Evolutionary conservation across 148 eudicot genomes (phyloP), one percentile per base, ranked within the genome.

Genomic region (Nepenthes mirabilis): DNA sequence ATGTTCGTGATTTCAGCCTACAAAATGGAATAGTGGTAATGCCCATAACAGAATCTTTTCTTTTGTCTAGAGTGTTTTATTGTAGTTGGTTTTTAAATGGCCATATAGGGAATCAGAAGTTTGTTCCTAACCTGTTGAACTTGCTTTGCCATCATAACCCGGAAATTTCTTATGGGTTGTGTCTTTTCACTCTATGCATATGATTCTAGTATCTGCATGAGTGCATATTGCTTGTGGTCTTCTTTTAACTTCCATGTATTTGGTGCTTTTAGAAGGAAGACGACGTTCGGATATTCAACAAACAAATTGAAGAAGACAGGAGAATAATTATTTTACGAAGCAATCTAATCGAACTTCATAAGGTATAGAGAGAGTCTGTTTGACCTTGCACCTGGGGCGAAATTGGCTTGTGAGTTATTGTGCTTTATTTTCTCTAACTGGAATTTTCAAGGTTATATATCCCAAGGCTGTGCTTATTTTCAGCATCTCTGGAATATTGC

Each of bases 291-390:
- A 82, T 78, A 76, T 89, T 93, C 70, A 89, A 82, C 68, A 88
- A 93, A 66, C 99, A 93, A 71, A 77, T 93, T 68, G 97, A 93
- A 69, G 99, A 89, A 63, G 99, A 93, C 71, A 79, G 84, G 66
- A 87, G 83, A 81, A 89, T 93, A 61, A 80, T 86, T 33, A 82
- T 93, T 59, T 80, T 95, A 34, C 79, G 99, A 53, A 89, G 91
- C 74, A 93, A 93, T 75, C 63, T 93, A 58, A 82, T 72, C 70
- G 97, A 93, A 70, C 74, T 93, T 63, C 89, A 84, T 45, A 89
- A 93, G 97, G 99, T 89, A 77, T 63, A 7, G 23, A 40, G 37
- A 54, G 14, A 23, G 9, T 48, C 66, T 43, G 45, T 11, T 32
- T 45, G 9, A 4, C 37, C 3, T 34, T 43, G 61, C 14, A 52